These are phyloP conservation scores for Daphne laureola DNA, from an alignment of 441 rosid species.

Conservation along the genomic window DNA sequence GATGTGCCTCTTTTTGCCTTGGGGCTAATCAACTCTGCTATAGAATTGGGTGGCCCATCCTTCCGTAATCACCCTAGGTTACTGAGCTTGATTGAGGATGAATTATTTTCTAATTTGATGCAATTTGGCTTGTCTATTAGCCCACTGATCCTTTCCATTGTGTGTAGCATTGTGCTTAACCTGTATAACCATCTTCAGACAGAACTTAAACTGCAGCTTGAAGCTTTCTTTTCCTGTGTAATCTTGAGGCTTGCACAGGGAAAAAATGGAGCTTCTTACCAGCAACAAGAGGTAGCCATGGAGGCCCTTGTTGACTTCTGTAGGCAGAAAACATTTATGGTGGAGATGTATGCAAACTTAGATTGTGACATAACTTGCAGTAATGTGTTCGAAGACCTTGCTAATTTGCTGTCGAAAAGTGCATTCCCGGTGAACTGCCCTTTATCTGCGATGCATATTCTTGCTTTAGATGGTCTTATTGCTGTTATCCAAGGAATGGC, in stretches of 20 bases:
- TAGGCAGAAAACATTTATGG: slow-evolving; percentile 74
- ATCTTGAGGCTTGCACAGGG: slow-evolving; percentile 79
- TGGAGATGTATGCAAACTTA: slow-evolving; percentile 75
- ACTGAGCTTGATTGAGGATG: slow-evolving; percentile 67
- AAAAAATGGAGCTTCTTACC: slow-evolving; percentile 57
- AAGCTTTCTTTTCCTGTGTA: slow-evolving; percentile 78
- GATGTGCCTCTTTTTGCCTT: slow-evolving; percentile 76
- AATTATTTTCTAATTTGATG: slow-evolving; percentile 64
- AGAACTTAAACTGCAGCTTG: slow-evolving; percentile 68
- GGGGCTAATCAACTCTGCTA: slow-evolving; percentile 68
- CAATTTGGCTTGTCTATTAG: slow-evolving; percentile 73
- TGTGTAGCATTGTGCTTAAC: slow-evolving; percentile 68
- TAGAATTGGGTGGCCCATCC: slow-evolving; percentile 63
- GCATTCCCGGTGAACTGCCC: slow-evolving; percentile 81
- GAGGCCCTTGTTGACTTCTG: slow-evolving; percentile 78
- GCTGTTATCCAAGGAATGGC: slow-evolving; percentile 85
- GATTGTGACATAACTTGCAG: slow-evolving; percentile 78
- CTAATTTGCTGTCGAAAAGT: slow-evolving; percentile 68
- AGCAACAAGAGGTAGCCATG: slow-evolving; percentile 83
- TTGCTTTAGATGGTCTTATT: slow-evolving; percentile 66
- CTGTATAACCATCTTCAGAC: slow-evolving; percentile 65
- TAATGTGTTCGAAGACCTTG: slow-evolving; percentile 73
- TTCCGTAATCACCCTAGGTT: slow-evolving; percentile 56
- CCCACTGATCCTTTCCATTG: slow-evolving; percentile 71
- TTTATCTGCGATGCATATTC: slow-evolving; percentile 72